Evolutionary conservation across 495 filamentous ascomycete species (phyloP).

Genomic region (Penicillium paxilli): DNA sequence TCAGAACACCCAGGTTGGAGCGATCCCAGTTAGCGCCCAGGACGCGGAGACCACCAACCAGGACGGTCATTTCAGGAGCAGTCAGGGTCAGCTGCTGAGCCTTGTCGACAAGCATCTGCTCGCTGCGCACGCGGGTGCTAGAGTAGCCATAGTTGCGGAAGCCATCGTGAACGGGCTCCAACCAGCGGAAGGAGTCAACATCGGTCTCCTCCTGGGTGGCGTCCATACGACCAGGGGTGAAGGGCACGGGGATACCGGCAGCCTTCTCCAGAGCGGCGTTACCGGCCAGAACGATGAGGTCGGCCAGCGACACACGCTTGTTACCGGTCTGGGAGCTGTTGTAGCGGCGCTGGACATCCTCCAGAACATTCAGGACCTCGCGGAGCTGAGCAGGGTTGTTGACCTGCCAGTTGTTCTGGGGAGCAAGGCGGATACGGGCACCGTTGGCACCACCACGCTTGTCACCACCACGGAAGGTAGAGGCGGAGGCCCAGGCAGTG

Average conservation of each 20-base stretch:
- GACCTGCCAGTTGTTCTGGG: slow-evolving; percentile 65
- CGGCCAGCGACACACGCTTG: slow-evolving; percentile 71
- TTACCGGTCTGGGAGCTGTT: slow-evolving; percentile 47
- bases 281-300: slow-evolving; percentile 68
- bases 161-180: slow-evolving; percentile 63
- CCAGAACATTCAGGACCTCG: slow-evolving; percentile 57
- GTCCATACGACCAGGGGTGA: slow-evolving; percentile 48
- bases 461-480: slow-evolving; percentile 71
- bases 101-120: slow-evolving; percentile 67
- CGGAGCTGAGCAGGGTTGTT: slow-evolving; percentile 63
- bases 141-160: slow-evolving; percentile 74
- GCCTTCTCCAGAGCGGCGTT: slow-evolving; percentile 45
- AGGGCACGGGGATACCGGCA: slow-evolving; percentile 39
- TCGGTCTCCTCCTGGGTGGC: slow-evolving; percentile 68
- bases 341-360: slow-evolving; percentile 61
- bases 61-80: slow-evolving; percentile 65
- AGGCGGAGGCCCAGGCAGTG: slow-evolving; percentile 67
- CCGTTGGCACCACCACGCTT: slow-evolving; percentile 78
- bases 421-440: slow-evolving; percentile 69
- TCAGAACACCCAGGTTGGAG: slow-evolving; percentile 62
- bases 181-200: slow-evolving; percentile 56
- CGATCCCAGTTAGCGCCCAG: slow-evolving; percentile 68
- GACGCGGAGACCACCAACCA: slow-evolving; percentile 65
- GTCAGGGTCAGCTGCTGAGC: slow-evolving; percentile 67
- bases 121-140: slow-evolving; percentile 55